These are phyloP conservation scores for Metschnikowia lunata DNA, from an alignment of 805 yeast species.

Conservation along the genomic window DNA sequence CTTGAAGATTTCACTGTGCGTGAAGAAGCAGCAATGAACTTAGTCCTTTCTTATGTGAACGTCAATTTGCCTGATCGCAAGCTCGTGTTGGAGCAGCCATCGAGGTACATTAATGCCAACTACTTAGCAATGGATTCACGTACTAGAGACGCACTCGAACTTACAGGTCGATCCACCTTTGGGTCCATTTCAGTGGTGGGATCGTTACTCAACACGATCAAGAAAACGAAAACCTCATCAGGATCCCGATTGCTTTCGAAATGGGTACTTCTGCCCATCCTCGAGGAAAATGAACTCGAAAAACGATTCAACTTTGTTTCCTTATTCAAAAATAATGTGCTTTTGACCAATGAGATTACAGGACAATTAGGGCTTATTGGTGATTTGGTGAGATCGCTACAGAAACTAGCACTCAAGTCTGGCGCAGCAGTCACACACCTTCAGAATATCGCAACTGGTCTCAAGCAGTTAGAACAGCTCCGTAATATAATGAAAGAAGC, in stretches of 20 bases:
- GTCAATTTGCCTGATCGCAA: conserved; percentile 68
- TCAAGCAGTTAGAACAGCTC: conserved; percentile 19
- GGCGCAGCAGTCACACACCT: conserved; percentile 32
- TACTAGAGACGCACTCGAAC: conserved; percentile 72
- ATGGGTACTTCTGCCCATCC: conserved; percentile 81
- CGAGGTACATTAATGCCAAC: conserved; percentile 45
- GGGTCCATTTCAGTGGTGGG: conserved; percentile 57
- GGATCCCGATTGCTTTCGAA: conserved; percentile 76
- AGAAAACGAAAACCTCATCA: conserved; percentile 71
- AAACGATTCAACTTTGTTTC: conserved; percentile 42
- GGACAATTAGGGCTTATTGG: conserved; percentile 41
- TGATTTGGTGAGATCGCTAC: conserved; percentile 58
- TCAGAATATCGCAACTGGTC: conserved; percentile 29
- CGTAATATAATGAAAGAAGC: conserved; percentile 14
- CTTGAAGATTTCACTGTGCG: conserved; percentile 39
- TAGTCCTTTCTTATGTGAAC: conserved; percentile 59
- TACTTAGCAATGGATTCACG: conserved; percentile 77
- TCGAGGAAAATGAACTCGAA: conserved; percentile 51
- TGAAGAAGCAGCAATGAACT: conserved; percentile 55
- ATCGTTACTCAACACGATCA: conserved; percentile 64
- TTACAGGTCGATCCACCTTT: conserved; percentile 48
- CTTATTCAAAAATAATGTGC: conserved; percentile 23
- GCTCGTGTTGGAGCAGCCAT: conserved; percentile 64
- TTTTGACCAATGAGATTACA: conserved; percentile 23
- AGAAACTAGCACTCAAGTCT: conserved; percentile 39